Base-by-base conservation (phyloP, 2,329 filamentous ascomycete genomes). In the Aureobasidium sp. region DNA sequence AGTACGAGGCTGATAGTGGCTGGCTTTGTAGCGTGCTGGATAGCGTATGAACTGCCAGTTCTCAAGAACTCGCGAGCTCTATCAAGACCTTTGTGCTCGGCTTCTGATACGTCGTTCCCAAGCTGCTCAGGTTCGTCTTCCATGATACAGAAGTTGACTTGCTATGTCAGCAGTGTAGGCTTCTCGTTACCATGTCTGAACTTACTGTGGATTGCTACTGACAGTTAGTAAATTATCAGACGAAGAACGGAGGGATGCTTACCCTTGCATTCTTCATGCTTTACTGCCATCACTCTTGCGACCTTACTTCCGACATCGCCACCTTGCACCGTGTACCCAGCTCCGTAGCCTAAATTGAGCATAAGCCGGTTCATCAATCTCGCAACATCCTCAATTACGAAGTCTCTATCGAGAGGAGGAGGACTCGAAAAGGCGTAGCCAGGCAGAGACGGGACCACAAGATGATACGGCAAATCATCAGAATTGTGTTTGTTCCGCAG, bases 1-100 rank as follows among this genome's bases (percentile, higher is more conserved):
- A 87, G 70, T 0, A 77, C 79, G 5, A 84, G 74, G 0, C 82
- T 82, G 48, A 85, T 80, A 0, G 84, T 87, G 0, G 77, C 74
- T 0, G 84, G 80, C 9, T 79, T 71, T 0, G 82, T 83, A 1
- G 74, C 80, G 59, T 87, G 84, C 67, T 81, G 75, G 0, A 74
- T 54, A 0, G 77, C 76, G 66, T 85, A 87, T 0, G 77, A 81
- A 13, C 81, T 82, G 2, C 68, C 72, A 0, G 68, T 62, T 2
- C 66, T 58, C 68, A 80, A 84, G 4, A 73, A 68, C 2, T 72
- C 59, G 2, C 69, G 49, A n/a, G 21, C 49, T 36, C 49, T 53
- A 70, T 7, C 75, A 70, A 37, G 72, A 54, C 3, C 81, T 25
- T 0, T 72, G 73, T 13, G 69, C 64, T 62, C 75, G 66, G 63